Conservation (phyloP, 2,329 filamentous ascomycete genomes). For the Paraconiothyrium sp. region DNA sequence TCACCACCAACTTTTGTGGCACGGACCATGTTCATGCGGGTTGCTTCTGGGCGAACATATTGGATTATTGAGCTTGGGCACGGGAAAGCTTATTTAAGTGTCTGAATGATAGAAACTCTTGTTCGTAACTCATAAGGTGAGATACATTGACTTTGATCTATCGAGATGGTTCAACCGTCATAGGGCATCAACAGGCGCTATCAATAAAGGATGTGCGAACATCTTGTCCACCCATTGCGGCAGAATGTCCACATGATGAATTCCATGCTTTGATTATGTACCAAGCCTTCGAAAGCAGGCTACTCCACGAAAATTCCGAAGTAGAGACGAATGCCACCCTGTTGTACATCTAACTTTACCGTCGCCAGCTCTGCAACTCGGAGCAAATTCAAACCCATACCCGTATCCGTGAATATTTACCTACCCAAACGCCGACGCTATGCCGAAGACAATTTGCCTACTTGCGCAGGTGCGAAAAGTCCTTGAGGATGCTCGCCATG, state of each 20-base stretch:
- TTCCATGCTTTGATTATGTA: neutral
- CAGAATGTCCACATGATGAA: neutral
- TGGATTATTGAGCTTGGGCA: neutral
- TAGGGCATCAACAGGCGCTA: no score
- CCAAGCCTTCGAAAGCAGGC: neutral
- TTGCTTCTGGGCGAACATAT: constrained; percentile 22
- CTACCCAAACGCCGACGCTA: constrained; percentile 43
- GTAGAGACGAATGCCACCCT: neutral
- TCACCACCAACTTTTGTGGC: constrained; percentile 21
- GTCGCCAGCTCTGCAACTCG: constrained; percentile 41
- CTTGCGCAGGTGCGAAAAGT: constrained; percentile 65
- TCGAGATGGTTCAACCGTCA: no score
- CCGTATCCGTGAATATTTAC: neutral
- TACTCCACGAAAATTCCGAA: neutral
- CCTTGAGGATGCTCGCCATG: constrained; percentile 83
- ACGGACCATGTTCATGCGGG: constrained; percentile 15
- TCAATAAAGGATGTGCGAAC: no score
- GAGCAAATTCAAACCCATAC: neutral
- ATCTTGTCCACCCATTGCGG: no score
- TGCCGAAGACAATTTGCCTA: constrained; percentile 35
- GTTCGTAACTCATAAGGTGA: no score
- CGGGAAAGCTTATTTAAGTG: neutral
- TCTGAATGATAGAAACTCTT: no score
- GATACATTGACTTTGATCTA: no score
- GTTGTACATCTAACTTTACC: constrained; percentile 27